phyloP scores from a whole-genome alignment of 2,329 filamentous ascomycete species.

The Chaetomiaceae sp. region DNA sequence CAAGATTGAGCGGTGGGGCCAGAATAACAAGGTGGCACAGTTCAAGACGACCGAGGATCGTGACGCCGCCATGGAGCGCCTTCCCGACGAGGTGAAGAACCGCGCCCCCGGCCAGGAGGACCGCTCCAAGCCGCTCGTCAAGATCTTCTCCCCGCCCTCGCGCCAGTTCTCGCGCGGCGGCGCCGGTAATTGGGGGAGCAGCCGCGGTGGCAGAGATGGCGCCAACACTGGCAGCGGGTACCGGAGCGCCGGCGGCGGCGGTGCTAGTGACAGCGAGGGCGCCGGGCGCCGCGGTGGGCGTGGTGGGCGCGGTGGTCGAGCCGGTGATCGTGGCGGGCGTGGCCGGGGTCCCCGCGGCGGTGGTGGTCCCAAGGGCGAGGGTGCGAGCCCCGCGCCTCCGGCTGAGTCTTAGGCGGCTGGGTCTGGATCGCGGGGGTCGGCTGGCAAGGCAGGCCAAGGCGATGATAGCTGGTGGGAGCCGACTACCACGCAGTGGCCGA shows the following conservation, averaged over 20 bases:
- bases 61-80: constrained; percentile 68
- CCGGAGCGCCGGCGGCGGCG: constrained; percentile 78
- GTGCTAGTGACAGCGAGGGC: constrained; percentile 64
- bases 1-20: constrained; percentile 73
- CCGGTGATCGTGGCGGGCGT: constrained; percentile 56
- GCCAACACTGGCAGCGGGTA: constrained; percentile 61
- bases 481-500: no score
- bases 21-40: constrained; percentile 77
- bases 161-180: constrained; percentile 59
- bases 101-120: constrained; percentile 57
- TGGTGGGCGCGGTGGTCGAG: constrained; percentile 50
- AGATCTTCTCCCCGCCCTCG: constrained; percentile 70
- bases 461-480: no score
- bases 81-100: constrained; percentile 73
- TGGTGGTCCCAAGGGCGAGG: constrained; percentile 57
- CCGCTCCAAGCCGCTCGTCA: constrained; percentile 74
- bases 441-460: no score
- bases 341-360: constrained; percentile 54
- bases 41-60: constrained; percentile 79
- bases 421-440: no score
- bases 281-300: constrained; percentile 52
- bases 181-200: constrained; percentile 64
- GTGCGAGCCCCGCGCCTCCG: constrained; percentile 33
- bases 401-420: constrained; percentile 1
- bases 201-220: constrained; percentile 55